These are phyloP conservation scores for Pseudogymnoascus sp. DNA, from an alignment of 2,329 filamentous ascomycete genomes.

Conservation along the genomic window DNA sequence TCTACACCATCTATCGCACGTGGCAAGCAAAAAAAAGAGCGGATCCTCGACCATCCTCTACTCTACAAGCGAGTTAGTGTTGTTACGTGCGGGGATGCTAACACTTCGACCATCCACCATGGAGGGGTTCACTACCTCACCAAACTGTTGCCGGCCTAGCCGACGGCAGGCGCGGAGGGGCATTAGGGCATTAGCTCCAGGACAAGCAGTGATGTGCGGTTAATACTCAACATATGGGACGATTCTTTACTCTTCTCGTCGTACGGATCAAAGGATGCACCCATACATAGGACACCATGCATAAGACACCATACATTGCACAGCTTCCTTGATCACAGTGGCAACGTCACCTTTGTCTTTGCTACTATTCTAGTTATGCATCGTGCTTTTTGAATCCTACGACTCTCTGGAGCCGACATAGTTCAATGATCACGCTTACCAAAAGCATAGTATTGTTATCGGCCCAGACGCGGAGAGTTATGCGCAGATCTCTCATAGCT, in stretches of 20 bases:
- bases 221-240: background rate
- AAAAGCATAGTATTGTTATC: background rate
- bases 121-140: background rate
- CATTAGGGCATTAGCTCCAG: no score
- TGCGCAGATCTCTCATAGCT: background rate
- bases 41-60: background rate
- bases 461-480: background rate
- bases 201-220: background rate
- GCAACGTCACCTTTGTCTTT: conserved; percentile 1
- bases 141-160: conserved; percentile 2
- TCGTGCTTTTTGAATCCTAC: background rate
- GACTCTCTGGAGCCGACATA: background rate
- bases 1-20: background rate
- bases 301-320: no score
- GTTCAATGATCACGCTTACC: background rate
- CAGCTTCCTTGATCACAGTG: background rate
- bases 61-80: background rate
- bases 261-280: background rate
- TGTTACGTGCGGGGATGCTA: conserved; percentile 1
- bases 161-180: background rate
- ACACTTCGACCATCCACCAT: background rate
- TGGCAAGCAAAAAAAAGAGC: background rate
- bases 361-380: background rate
- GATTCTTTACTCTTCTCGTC: background rate
- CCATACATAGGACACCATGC: background rate